Percentiles rank a stretch among this genome's conserved stretches.
Evolutionary conservation across 345 rosid genomes (phyloP).

Genomic region (Raphanus raphanistrum): DNA sequence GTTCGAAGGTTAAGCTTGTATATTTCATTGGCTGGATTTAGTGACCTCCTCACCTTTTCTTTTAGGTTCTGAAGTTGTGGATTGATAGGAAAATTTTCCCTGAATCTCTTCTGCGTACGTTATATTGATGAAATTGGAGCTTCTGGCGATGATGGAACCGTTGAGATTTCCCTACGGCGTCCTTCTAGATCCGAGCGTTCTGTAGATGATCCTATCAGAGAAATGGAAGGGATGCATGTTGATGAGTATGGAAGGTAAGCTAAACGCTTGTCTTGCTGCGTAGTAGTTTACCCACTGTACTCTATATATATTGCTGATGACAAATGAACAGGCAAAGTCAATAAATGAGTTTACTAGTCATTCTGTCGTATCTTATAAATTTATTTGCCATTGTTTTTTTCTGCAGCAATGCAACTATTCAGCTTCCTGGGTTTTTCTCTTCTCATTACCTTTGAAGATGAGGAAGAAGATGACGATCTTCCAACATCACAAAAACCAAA

Average conservation of each 20-base stretch:
- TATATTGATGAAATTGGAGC: conserved; percentile 84
- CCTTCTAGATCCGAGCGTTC: conserved; percentile 97
- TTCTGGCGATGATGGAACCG: conserved; percentile 69
- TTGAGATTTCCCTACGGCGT: conserved; percentile 64
- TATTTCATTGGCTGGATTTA: conserved; percentile 22
- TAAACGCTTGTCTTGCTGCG: background rate
- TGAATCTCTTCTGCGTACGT: conserved; percentile 65
- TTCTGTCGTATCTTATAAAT: conserved; percentile 9
- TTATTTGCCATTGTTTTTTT: background rate
- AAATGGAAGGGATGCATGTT: conserved; percentile 98
- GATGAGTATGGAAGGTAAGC: conserved; percentile 98
- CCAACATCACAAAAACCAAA: conserved; percentile 40
- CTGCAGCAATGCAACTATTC: conserved; percentile 89
- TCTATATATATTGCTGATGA: conserved; percentile 8
- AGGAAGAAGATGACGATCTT: conserved; percentile 64
- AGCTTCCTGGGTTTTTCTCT: conserved; percentile 77
- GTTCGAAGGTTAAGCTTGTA: background rate
- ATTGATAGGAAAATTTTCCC: conserved; percentile 90
- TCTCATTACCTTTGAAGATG: conserved; percentile 73
- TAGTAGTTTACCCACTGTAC: background rate
- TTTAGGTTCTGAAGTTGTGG: conserved; percentile 85
- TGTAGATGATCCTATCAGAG: conserved; percentile 94
- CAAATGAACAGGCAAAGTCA: conserved; percentile 19
- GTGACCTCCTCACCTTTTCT: conserved; percentile 32
- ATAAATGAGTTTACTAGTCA: conserved; percentile 3